Conservation (phyloP, 2,329 filamentous ascomycete genomes). For the Fusarium transvaalense region DNA sequence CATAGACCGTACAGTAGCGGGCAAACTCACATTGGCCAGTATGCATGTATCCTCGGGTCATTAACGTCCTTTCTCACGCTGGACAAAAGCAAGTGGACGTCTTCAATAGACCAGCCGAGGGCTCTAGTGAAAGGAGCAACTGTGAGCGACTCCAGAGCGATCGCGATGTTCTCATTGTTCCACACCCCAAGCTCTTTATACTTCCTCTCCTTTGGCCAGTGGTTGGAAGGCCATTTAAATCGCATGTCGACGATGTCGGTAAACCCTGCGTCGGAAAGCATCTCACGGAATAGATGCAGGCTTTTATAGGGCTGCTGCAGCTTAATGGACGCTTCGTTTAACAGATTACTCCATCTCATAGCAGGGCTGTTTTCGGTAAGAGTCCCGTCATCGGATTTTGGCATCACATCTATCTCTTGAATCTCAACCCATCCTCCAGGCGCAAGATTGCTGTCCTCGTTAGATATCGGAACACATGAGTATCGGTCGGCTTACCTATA, state of each 20-base stretch:
- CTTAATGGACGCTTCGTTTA: background rate
- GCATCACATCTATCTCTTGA: conserved; percentile 5
- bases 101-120: conserved; percentile 20
- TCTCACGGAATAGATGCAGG: background rate
- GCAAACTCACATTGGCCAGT: conserved; percentile 20
- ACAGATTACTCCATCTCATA: conserved; percentile 5
- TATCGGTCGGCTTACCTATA: background rate
- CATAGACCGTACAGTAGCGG: fast-evolving
- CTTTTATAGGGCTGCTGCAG: background rate
- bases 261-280: conserved; percentile 4
- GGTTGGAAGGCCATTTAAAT: conserved; percentile 21
- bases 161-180: conserved; percentile 7
- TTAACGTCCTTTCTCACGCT: conserved; percentile 22
- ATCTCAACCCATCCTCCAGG: conserved; percentile 11
- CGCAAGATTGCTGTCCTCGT: background rate
- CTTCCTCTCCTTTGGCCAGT: conserved; percentile 21
- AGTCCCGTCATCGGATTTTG: conserved; percentile 3
- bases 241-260: conserved; percentile 3
- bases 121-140: conserved; percentile 19
- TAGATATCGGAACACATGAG: background rate
- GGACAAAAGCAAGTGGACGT: conserved; percentile 5
- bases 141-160: conserved; percentile 4
- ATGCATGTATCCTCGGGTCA: conserved; percentile 16
- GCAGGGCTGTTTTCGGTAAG: background rate
- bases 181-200: conserved; percentile 17